A percentile compares a stretch with the other conserved stretches of the same genome.
Evolutionary conservation across 495 filamentous ascomycete genomes (phyloP).

Genomic region (Friedmanniomyces endolithicus): DNA sequence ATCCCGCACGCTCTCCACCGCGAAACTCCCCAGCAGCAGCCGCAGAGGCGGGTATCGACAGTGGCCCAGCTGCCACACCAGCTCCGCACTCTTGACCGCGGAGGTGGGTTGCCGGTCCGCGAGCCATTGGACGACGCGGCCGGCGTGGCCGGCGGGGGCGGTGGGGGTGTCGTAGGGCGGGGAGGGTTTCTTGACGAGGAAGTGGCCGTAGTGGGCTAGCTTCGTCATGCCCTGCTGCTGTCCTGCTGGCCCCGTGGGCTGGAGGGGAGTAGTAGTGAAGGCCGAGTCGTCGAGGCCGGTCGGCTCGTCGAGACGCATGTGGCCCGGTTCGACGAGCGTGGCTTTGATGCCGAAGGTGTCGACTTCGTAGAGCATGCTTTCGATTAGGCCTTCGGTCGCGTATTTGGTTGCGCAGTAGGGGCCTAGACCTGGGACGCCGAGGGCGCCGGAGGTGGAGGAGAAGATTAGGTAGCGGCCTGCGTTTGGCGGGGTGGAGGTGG

Average conservation of each 20-base stretch:
- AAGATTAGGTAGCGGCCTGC: conserved; percentile 84
- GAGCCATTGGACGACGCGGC: conserved; percentile 91
- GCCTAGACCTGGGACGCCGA: conserved; percentile 82
- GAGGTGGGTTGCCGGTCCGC: conserved; percentile 83
- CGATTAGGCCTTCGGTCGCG: conserved; percentile 85
- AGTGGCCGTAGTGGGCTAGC: conserved; percentile 59
- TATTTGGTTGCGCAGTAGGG: conserved; percentile 96
- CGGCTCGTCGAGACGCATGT: conserved; percentile 65
- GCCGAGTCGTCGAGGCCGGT: conserved; percentile 18
- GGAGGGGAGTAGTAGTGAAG: neutral
- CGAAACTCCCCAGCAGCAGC: conserved; percentile 78
- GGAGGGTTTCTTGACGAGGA: conserved; percentile 73
- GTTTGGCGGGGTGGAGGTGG: conserved; percentile 22
- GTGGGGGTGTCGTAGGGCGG: conserved; percentile 66
- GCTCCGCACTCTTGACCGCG: conserved; percentile 84
- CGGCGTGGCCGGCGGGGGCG: conserved; percentile 75
- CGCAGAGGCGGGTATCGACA: conserved; percentile 80
- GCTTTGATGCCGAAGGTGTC: conserved; percentile 85
- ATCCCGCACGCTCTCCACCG: conserved; percentile 89
- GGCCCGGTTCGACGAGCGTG: conserved; percentile 81
- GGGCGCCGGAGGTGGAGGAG: conserved; percentile 74
- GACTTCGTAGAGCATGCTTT: conserved; percentile 90
- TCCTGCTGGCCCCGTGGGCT: neutral
- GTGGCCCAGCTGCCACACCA: conserved; percentile 92
- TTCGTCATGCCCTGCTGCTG: neutral